Evolutionary conservation across 2,329 filamentous ascomycete genomes (phyloP).

Genomic region (Monilinia fructicola): DNA sequence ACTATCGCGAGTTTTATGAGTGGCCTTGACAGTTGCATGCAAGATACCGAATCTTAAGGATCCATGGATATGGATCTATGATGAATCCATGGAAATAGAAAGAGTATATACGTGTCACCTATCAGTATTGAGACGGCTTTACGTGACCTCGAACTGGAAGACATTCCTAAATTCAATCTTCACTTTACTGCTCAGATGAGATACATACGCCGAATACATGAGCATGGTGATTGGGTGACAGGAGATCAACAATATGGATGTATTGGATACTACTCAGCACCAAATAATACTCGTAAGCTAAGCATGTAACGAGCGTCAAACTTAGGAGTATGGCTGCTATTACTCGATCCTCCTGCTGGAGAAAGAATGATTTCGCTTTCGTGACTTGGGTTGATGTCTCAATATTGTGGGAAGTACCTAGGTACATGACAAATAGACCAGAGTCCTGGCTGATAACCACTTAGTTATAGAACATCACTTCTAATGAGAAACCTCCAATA

Average conservation of each 20-base stretch:
- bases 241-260: neutral
- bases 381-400: neutral
- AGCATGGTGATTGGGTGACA: neutral
- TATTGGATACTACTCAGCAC: slow-evolving; percentile 15
- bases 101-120: neutral
- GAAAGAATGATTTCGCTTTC: neutral
- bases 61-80: no score
- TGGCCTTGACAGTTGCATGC: neutral
- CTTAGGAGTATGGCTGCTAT: neutral
- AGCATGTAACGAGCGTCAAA: neutral
- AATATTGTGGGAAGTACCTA: neutral
- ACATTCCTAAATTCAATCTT: neutral
- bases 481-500: neutral
- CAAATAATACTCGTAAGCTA: neutral
- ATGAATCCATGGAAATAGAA: no score
- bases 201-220: neutral
- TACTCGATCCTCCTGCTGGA: neutral
- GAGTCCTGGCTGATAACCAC: neutral
- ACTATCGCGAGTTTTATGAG: neutral
- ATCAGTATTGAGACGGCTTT: no score
- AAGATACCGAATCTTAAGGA: neutral
- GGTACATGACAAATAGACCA: neutral
- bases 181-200: neutral
- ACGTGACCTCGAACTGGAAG: neutral
- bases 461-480: neutral